These are phyloP conservation scores for Aureobasidium melanogenum DNA, from an alignment of 2,329 filamentous ascomycete species.

Conservation along the genomic window DNA sequence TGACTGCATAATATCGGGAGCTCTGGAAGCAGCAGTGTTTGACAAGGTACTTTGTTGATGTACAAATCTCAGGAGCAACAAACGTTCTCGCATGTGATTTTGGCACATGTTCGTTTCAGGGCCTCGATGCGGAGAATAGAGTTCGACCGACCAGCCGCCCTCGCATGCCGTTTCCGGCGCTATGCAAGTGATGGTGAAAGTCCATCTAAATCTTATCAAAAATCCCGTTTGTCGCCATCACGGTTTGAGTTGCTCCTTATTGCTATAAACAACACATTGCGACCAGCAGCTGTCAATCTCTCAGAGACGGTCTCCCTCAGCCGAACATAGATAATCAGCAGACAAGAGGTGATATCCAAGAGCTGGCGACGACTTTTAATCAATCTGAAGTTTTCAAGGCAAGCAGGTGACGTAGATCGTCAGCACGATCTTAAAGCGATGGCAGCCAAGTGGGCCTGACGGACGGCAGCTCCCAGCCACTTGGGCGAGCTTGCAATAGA, in stretches of 20 bases:
- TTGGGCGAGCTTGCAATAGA: constrained; percentile 1
- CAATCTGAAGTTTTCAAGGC: constrained; percentile 5
- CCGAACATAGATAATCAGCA: neutral
- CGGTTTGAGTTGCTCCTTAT: neutral
- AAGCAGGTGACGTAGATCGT: constrained; percentile 9
- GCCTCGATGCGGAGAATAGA: constrained; percentile 11
- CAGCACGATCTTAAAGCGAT: constrained; percentile 8
- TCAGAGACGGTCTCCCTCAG: neutral
- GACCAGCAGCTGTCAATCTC: neutral
- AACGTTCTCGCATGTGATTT: constrained; percentile 10
- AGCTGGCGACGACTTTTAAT: constrained; percentile 6
- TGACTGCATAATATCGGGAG: neutral
- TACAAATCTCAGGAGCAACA: neutral
- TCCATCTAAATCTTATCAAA: constrained; percentile 2
- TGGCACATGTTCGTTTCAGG: constrained; percentile 8
- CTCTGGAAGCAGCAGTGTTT: neutral
- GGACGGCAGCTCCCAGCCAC: constrained; percentile 11
- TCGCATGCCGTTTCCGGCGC: constrained; percentile 6
- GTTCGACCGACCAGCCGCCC: constrained; percentile 9
- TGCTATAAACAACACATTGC: neutral
- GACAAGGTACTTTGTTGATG: neutral
- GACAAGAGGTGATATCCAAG: neutral
- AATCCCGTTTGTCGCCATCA: neutral
- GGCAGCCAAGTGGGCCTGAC: constrained; percentile 7
- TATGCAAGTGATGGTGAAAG: constrained; percentile 7